These are phyloP conservation scores for Mercurialis annua DNA, from an alignment of 345 rosid species.

Conservation along the genomic window DNA sequence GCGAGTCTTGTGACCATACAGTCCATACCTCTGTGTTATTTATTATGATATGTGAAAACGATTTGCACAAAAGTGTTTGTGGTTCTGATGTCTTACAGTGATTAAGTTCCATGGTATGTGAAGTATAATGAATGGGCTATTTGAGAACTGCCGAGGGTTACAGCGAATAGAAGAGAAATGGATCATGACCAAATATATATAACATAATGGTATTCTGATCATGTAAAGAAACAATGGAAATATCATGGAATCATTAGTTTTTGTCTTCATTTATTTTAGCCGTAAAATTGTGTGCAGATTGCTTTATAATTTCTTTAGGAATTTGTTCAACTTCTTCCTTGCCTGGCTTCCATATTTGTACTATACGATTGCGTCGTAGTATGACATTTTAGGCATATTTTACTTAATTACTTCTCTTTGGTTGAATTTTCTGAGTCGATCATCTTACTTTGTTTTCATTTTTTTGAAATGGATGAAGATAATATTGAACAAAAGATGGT, in stretches of 20 bases:
- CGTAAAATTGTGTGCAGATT: neutral
- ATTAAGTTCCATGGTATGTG: neutral
- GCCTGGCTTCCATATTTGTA: neutral
- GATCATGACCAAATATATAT: neutral
- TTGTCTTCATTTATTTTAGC: neutral
- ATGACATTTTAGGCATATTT: too few species aligned
- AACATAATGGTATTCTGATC: neutral
- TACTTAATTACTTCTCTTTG: too few species aligned
- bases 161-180: neutral
- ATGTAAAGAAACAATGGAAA: neutral
- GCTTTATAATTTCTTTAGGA: neutral
- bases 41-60: neutral
- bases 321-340: neutral
- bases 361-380: too few species aligned
- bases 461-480: too few species aligned
- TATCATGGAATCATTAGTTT: neutral
- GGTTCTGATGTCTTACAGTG: neutral
- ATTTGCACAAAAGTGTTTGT: neutral
- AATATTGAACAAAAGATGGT: too few species aligned
- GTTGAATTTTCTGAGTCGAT: too few species aligned
- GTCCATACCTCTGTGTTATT: neutral
- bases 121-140: neutral
- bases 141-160: neutral
- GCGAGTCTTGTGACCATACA: too few species aligned
- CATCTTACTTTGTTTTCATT: too few species aligned